A percentile compares a stretch with the other conserved stretches of the same genome.
phyloP scores from a whole-genome alignment of 768 basidiomycete genomes.

The Pulveroboletus frians region DNA sequence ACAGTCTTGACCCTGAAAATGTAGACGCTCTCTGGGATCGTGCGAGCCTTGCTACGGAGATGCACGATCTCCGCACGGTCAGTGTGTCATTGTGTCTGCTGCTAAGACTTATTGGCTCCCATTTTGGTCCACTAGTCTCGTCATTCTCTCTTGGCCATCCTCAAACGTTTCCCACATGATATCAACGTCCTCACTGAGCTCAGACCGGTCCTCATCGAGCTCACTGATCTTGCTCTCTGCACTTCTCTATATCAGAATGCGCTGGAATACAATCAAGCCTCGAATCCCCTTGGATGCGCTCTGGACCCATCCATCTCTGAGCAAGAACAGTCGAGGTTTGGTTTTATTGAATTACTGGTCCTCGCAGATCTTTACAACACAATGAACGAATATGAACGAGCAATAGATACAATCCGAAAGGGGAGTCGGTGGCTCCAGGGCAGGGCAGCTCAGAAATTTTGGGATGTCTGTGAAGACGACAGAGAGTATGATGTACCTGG shows the following conservation, averaged over 20 bases:
- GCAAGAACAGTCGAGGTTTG: conserved; percentile 11
- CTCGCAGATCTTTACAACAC: not conserved
- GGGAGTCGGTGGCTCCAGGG: conserved; percentile 1
- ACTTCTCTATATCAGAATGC: not conserved
- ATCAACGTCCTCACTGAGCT: conserved; percentile 69
- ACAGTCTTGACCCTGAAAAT: not conserved
- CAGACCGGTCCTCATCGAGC: conserved; percentile 32
- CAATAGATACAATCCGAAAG: not conserved
- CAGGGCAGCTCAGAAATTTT: not conserved
- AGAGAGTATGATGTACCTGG: conserved; percentile 33
- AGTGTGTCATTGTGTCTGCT: not conserved
- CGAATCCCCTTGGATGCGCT: not conserved
- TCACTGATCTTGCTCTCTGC: not conserved
- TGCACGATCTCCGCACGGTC: not conserved
- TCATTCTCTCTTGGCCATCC: conserved; percentile 1
- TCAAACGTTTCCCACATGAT: conserved; percentile 44
- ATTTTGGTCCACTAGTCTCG: not conserved
- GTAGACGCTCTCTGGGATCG: not conserved
- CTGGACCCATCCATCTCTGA: conserved; percentile 9
- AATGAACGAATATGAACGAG: not conserved
- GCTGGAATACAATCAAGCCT: not conserved
- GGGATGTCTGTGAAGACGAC: not conserved
- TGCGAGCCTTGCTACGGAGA: not conserved
- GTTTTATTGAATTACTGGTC: conserved; percentile 7
- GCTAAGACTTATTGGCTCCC: not conserved